Conservation (phyloP, 1,284 basidiomycete genomes). For the Puccinia polysora region DNA sequence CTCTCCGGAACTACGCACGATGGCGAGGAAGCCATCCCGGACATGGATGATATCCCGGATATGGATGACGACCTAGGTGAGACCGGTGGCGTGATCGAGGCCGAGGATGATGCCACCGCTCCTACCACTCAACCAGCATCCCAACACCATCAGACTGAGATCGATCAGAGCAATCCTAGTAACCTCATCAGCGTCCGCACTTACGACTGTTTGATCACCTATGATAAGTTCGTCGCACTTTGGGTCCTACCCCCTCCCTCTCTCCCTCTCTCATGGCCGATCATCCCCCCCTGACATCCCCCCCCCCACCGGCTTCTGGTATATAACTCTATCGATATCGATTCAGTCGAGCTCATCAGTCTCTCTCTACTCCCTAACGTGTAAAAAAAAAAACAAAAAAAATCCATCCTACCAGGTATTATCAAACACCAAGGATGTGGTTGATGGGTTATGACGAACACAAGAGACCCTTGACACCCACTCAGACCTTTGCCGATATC, state of each 20-base stretch:
- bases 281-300: neutral
- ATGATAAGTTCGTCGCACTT: slow-evolving; percentile 74
- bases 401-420: slow-evolving; percentile 58
- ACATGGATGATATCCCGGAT: slow-evolving; percentile 86
- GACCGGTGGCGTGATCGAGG: slow-evolving; percentile 61
- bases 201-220: slow-evolving; percentile 99
- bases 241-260: neutral
- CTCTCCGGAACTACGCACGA: slow-evolving; percentile 45
- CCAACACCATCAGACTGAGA: slow-evolving; percentile 2
- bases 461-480: slow-evolving; percentile 73
- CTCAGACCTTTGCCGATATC: slow-evolving; percentile 95
- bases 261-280: neutral
- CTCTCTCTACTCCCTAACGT: neutral
- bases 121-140: slow-evolving; percentile 57
- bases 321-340: neutral
- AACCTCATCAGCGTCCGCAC: slow-evolving; percentile 92
- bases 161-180: slow-evolving; percentile 52
- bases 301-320: neutral
- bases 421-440: slow-evolving; percentile 93
- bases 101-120: slow-evolving; percentile 74
- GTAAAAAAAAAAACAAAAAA: neutral
- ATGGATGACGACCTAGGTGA: slow-evolving; percentile 64
- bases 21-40: slow-evolving; percentile 61
- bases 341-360: neutral
- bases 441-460: slow-evolving; percentile 91